Conservation (phyloP, 106 monocot genomes). For the Chionographis japonica region DNA sequence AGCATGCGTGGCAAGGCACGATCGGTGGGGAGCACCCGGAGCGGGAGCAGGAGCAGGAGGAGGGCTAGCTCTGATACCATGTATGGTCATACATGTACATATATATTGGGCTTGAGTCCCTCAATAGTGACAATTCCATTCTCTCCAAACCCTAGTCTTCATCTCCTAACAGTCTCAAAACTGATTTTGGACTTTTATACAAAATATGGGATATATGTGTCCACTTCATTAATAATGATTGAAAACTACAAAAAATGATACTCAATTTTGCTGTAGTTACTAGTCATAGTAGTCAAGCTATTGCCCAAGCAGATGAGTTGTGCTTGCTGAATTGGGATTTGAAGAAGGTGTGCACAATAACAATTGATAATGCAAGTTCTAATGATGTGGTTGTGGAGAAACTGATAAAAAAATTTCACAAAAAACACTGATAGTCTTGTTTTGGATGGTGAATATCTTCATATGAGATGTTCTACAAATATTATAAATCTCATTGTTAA, state of each 20-base stretch:
- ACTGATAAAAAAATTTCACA: neutral
- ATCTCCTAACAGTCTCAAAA: no score
- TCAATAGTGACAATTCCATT: no score
- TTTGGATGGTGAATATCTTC: neutral
- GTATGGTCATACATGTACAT: no score
- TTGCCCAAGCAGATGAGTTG: neutral
- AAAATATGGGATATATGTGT: constrained; percentile 13
- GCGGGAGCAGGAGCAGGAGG: no score
- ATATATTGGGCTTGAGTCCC: no score
- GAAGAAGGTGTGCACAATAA: no score
- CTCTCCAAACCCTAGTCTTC: no score
- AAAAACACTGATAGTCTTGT: neutral
- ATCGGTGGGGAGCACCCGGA: no score
- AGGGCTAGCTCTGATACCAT: no score
- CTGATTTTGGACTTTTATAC: constrained; percentile 13
- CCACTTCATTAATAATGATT: constrained; percentile 10
- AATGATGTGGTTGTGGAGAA: neutral
- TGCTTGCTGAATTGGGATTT: constrained; percentile 4
- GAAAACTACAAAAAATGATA: constrained; percentile 10
- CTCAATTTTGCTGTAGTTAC: constrained; percentile 10
- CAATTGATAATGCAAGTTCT: no score
- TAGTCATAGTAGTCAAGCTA: constrained; percentile 7
- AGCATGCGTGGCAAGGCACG: no score
- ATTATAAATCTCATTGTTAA: constrained; percentile 10
- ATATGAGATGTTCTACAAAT: constrained; percentile 3